These are phyloP conservation scores for Penicillium sp. DNA, from an alignment of 2,329 filamentous ascomycete species.

Conservation along the genomic window DNA sequence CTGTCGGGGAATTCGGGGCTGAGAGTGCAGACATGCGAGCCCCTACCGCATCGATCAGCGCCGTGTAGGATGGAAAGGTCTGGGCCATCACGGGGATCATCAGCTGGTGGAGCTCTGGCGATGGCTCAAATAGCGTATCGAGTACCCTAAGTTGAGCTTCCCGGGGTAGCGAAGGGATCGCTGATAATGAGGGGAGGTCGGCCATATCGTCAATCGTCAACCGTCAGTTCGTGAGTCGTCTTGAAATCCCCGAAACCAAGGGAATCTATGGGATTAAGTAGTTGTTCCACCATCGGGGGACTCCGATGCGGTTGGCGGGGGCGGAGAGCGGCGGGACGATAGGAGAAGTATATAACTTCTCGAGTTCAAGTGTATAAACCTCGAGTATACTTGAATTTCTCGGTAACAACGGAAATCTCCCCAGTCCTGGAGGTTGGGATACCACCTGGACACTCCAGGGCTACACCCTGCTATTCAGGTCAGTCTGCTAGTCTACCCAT, in stretches of 20 bases:
- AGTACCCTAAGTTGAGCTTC: conserved; percentile 58
- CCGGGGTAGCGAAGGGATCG: conserved; percentile 59
- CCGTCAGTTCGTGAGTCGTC: no score
- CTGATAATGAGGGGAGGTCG: conserved; percentile 59
- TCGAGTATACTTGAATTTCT: no score
- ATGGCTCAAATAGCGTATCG: conserved; percentile 84
- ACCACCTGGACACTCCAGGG: no score
- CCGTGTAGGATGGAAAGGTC: conserved; percentile 66
- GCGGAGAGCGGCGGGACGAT: conserved; percentile 14
- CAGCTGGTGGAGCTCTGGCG: conserved; percentile 70
- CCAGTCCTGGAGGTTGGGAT: no score
- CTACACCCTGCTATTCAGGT: no score
- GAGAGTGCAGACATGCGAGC: conserved; percentile 63
- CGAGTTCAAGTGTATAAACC: no score
- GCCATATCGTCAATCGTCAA: conserved; percentile 19
- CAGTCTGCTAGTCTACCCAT: no score
- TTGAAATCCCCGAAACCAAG: not conserved
- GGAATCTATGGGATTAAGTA: conserved; percentile 4
- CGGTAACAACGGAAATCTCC: no score
- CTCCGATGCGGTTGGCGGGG: conserved; percentile 16
- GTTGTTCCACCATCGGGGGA: conserved; percentile 16
- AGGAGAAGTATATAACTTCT: not conserved
- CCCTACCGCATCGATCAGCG: conserved; percentile 69
- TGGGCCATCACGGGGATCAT: conserved; percentile 67
- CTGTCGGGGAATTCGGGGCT: conserved; percentile 51